Base-by-base conservation (phyloP, 2,329 filamentous ascomycete genomes). In the Alternaria tenuissima region DNA sequence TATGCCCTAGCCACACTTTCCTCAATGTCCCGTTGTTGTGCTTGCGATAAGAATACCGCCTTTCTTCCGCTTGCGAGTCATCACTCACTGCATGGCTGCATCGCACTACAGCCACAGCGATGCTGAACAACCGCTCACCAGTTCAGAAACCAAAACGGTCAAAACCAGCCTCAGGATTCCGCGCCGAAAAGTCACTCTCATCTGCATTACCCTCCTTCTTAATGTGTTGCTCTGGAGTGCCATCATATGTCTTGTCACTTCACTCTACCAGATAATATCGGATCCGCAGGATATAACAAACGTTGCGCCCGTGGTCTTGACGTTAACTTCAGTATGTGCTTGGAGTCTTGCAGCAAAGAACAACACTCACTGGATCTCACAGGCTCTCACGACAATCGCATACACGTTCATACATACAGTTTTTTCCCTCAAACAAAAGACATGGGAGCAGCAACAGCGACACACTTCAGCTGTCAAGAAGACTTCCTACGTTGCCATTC, bases 341-440 rank as follows among this genome's bases (percentile, higher is more conserved):
- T 32, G 28, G 8, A 20, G 20, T 28, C 24, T 20, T 26, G 3
- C 11, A 38, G 44, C 34, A 5, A 22, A 56, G 28, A 20, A 14
- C 26, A n/a, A 14, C 16, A 22, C 7, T 11, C 16, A 56, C 49
- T 59, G 53, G 64, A 38, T 24, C 62, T 2, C n/a, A 22, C 52
- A 79, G 76, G 71, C 75, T 16, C 43, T 76, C 38, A 68, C 67
- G 12, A 78, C 78, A 5, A 63, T 79, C 52, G 61, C 61, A 12
- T 80, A 79, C 59, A 68, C 75, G 14, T 46, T 71, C 12, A 61
- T 78, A n/a, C 78, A 80, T 51, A 74, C 73, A 4, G 63, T 76
- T 47, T 70, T 77, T 48, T 73, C 76, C 0, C 47, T 74, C 16
- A 75, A 74, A 61, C 75, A 76, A 51, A 72, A 62, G 41, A 66